Conservation (phyloP, 2,329 filamentous ascomycete species). For the Biscogniauxia marginata region DNA sequence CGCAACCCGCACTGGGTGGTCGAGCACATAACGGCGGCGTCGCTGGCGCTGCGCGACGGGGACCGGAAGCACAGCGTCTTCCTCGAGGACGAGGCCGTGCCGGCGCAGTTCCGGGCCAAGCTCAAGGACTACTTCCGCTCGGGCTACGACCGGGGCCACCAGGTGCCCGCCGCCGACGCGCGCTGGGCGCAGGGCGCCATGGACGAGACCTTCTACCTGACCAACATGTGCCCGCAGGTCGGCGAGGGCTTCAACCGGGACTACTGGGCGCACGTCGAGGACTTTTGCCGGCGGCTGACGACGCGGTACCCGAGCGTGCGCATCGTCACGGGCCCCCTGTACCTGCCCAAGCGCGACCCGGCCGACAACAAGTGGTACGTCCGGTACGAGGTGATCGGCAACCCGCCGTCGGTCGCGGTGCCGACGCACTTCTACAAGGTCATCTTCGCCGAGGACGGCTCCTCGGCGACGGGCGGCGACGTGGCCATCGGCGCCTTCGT, state of each 20-base stretch:
- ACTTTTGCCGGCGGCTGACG: slow-evolving; percentile 87
- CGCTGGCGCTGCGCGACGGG: slow-evolving; percentile 69
- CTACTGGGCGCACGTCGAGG: slow-evolving; percentile 99
- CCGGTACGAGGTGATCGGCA: slow-evolving; percentile 92
- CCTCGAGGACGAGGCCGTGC: slow-evolving; percentile 75
- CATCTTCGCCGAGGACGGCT: slow-evolving; percentile 88
- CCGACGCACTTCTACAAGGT: slow-evolving; percentile 99
- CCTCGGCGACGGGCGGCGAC: slow-evolving; percentile 47
- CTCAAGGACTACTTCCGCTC: slow-evolving; percentile 93
- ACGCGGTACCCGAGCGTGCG: slow-evolving; percentile 79
- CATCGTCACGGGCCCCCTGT: slow-evolving; percentile 90
- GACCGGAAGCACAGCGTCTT: slow-evolving; percentile 85
- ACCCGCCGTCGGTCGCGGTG: slow-evolving; percentile 89
- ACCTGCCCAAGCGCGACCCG: slow-evolving; percentile 80
- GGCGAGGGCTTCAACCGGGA: slow-evolving; percentile 98
- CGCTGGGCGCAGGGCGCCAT: slow-evolving; percentile 95
- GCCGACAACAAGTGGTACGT: slow-evolving; percentile 93
- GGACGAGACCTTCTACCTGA: slow-evolving; percentile 90
- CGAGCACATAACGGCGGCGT: slow-evolving; percentile 92
- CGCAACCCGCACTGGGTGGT: slow-evolving; percentile 94
- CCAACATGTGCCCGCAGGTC: slow-evolving; percentile 98
- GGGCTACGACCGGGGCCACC: slow-evolving; percentile 94
- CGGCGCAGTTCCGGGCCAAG: slow-evolving; percentile 82
- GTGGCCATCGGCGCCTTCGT: slow-evolving; percentile 94
- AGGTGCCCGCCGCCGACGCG: slow-evolving; percentile 93